Base-by-base conservation (phyloP, 2,329 filamentous ascomycete species). In the Arthroderma sp. region DNA sequence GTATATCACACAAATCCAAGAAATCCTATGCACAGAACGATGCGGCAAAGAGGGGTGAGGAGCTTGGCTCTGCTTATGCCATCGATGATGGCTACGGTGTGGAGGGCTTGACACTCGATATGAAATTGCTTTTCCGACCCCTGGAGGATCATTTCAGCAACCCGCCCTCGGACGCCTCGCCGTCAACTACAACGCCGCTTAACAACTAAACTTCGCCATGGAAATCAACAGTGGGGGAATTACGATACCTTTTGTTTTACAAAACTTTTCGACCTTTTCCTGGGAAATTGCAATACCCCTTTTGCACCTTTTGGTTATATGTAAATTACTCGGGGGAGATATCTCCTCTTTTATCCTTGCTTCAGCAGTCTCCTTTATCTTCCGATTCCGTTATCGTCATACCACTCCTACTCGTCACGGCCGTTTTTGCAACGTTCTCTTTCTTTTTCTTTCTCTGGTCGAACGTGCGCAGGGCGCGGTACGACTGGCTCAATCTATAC, bases 61-160 rank as follows among this genome's bases (percentile, higher is more conserved):
- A 82, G 52, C 65, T 81, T 46, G 81, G 81, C 51, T 82, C 78
- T 30, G 72, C 85, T 29, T 77, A 74, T 51, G 75, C 80, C 45
- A 81, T 85, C 50, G 77, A 83, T 56, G 75, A 79, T 50, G 71
- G 75, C 47, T 85, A 80, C 57, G 80, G 77, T 5, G 66, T 76
- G 36, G 68, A 69, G 51, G 73, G 82, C 58, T 68, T 82, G 53
- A 82, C 77, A 5, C 68, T 85, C 49, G 75, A 85, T 62, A 83
- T 85, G 80, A 77, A 77, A 56, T 70, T 78, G 54, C 68, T 86
- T 42, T 85, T 86, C 60, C 77, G 72, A 56, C 80, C 80, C n/a
- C 31, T 44, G 27, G 10, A 39, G n/a, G 33, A 34, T 9, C 32
- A 34, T 9, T 34, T 34, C 32, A 11, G 11, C 9, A 34, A 34